These are phyloP conservation scores for Xylaria longipes DNA, from an alignment of 495 filamentous ascomycete genomes.

Conservation along the genomic window DNA sequence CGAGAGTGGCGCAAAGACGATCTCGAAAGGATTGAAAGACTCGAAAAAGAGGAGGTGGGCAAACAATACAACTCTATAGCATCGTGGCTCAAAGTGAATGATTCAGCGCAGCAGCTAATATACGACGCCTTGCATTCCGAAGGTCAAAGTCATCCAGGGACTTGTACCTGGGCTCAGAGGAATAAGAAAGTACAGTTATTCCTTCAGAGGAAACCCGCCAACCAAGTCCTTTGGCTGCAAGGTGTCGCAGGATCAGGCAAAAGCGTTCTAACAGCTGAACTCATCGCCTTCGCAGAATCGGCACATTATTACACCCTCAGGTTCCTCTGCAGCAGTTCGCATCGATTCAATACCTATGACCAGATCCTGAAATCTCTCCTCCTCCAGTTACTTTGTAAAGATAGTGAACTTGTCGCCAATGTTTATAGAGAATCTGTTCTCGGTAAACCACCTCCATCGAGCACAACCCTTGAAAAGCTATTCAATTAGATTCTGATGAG, in stretches of 20 bases:
- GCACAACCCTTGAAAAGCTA: background rate
- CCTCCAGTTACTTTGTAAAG: background rate
- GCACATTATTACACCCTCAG: background rate
- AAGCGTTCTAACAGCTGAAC: background rate
- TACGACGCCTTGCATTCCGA: background rate
- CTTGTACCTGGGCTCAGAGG: background rate
- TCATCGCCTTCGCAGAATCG: background rate
- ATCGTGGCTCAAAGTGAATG: background rate
- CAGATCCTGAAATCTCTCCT: background rate
- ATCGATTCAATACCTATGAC: background rate
- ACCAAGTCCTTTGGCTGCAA: background rate
- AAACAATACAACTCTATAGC: background rate
- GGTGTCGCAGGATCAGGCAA: background rate
- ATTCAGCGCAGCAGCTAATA: background rate
- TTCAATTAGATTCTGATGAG: background rate
- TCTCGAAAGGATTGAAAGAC: background rate
- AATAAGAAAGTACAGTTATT: background rate
- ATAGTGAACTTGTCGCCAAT: background rate
- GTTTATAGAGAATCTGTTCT: background rate
- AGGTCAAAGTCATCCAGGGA: background rate
- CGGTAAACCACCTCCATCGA: background rate
- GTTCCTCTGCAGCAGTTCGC: background rate
- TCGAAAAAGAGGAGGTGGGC: background rate
- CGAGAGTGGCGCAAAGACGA: background rate
- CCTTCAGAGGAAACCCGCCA: background rate